phyloP scores from a whole-genome alignment of 2,329 filamentous ascomycete genomes.

The Dothideomycetes sp. region DNA sequence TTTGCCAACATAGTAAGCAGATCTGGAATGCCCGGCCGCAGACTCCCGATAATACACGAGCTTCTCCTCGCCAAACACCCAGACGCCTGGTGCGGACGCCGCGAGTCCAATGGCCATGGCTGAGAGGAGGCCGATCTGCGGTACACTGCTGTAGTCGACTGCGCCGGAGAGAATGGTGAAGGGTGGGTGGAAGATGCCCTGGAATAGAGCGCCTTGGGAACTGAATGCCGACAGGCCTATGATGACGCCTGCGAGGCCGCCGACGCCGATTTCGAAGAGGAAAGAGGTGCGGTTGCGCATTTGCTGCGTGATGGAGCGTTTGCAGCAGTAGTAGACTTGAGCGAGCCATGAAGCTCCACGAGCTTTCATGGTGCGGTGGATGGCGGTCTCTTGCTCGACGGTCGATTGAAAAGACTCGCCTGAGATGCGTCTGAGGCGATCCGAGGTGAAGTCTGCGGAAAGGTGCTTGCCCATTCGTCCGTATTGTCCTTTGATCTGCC shows the following conservation, averaged over 20 bases:
- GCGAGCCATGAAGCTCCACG: constrained; percentile 38
- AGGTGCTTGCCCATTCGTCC: constrained; percentile 11
- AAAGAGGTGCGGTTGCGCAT: constrained; percentile 41
- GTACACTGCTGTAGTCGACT: constrained; percentile 39
- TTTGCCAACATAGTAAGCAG: constrained; percentile 48
- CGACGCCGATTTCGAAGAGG: constrained; percentile 44
- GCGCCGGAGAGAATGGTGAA: constrained; percentile 42
- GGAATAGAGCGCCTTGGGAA: constrained; percentile 42
- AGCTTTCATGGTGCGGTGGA: constrained; percentile 36
- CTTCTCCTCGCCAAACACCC: constrained; percentile 46
- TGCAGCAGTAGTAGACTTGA: constrained; percentile 43
- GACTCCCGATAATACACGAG: constrained; percentile 45
- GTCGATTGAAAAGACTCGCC: constrained; percentile 23
- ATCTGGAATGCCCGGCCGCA: constrained; percentile 44
- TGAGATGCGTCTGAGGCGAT: constrained; percentile 14
- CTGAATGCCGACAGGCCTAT: constrained; percentile 43
- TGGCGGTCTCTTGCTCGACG: constrained; percentile 27
- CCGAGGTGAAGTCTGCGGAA: constrained; percentile 11
- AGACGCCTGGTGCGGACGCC: constrained; percentile 43
- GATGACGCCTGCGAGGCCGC: constrained; percentile 40
- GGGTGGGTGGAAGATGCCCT: constrained; percentile 39
- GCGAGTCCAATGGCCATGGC: constrained; percentile 47
- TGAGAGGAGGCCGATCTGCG: constrained; percentile 42
- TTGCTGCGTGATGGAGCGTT: constrained; percentile 46
- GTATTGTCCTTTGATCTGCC: constrained; percentile 22